Base-by-base conservation (phyloP, 75 land plant species). In the Picea sitchensis region DNA sequence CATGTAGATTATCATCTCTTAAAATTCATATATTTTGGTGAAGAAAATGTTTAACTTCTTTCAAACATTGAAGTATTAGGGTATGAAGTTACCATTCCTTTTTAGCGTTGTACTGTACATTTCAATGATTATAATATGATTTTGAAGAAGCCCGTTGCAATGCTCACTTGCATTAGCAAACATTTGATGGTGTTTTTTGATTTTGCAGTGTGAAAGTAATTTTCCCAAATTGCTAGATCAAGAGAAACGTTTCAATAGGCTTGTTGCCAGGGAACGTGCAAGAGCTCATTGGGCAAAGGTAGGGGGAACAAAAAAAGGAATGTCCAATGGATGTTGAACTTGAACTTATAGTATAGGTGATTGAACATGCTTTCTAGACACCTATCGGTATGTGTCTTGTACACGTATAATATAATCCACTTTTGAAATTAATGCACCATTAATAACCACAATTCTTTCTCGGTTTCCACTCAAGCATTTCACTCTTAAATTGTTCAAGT, bases 281-380 rank as follows among this genome's bases (percentile, higher is more conserved):
- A 69, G 73, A 69, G 73, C 51, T 69, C 51, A 69, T 69, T 69
- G 73, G 73, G 73, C 73, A 69, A 69, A 69, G 73, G 73, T 69
- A 41, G 51, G 6, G 38, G 17, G 23, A 38, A 20, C 73, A 69
- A 23, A 9, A 32, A 32, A 15, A 65, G 9, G 18, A 41, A 17
- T 36, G 9, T 69, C 15, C 21, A 69, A 41, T 41, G 51, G n/a
- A 69, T 69, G 51, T 7, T 69, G n/a, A 36, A 44, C 73, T 7
- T 69, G n/a, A 36, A 44, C 73, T 69, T 8, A 69, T 38, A 3
- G n/a, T 44, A 69, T 38, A 69, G 18, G 14, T 15, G 17, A 18
- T 69, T 36, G 47, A 31, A 69, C 21, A 41, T 36, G 12, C 11
- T 36, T 69, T 68, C 1, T 17, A 68, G 47, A 44, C 47, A 5